Base-by-base conservation (phyloP, 495 filamentous ascomycete genomes). In the Acidiella bohemica region DNA sequence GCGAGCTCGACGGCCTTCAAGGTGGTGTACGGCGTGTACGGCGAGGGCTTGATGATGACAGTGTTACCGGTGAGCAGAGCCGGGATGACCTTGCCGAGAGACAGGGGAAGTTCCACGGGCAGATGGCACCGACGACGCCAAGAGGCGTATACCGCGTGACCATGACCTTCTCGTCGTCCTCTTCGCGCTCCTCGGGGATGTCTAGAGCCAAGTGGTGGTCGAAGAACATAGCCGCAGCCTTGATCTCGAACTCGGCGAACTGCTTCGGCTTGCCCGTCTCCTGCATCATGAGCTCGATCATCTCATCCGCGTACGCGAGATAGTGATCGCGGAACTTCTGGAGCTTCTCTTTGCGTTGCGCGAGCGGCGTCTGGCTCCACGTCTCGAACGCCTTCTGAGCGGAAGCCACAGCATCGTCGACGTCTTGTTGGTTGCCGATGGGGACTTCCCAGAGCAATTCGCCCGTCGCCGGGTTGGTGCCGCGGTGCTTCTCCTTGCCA, bases 1-100 rank as follows among this genome's bases (percentile, higher is more conserved):
- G 61, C 68, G 11, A 84, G 60, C 56, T 83, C 78, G 37, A 60
- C 68, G 39, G 76, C 61, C 50, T 80, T 80, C 41, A 81, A 63
- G 27, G 60, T 69, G 35, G 70, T 71, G 65, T 83, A 82, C 0
- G 78, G 78, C 0, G 78, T 80, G 58, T 74, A 62, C 6, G 59
- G 59, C 43, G 54, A 70, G 12, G 70, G 68, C 56, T 80, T 80
- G 52, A 78, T 62, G 56, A 80, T 76, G 36, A 77, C 66, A 36
- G 66, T 63, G 58, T 75, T 75, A 19, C 75, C 76, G 0, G 76
- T 74, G 6, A 74, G 50, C 1, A 80, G 25, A 7, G 51, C 51
- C n/a, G 52, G 52, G 30, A 44, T 36, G 23, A 55, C 25, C 41
- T 55, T 55, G 36, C 52, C 53, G 17, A 53, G 20, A 7, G 24